Evolutionary conservation across 2,329 filamentous ascomycete species (phyloP).

Genomic region (Dothistroma septosporum): DNA sequence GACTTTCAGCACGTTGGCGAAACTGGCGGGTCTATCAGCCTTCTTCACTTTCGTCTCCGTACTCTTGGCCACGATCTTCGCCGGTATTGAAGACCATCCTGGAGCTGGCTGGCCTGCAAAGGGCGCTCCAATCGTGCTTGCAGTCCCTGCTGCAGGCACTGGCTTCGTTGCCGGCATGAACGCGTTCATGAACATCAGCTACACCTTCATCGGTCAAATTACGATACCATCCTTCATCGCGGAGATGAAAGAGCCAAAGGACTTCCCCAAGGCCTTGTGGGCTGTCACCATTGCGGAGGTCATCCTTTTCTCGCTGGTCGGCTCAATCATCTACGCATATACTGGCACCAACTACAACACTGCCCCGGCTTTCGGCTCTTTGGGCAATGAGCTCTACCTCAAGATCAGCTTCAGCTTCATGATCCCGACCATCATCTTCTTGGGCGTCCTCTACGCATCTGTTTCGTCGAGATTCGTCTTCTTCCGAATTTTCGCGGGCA

Average conservation of each 20-base stretch:
- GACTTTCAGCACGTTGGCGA: slow-evolving; percentile 76
- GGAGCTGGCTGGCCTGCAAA: slow-evolving; percentile 44
- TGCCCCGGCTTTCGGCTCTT: slow-evolving; percentile 78
- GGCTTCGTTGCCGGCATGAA: slow-evolving; percentile 79
- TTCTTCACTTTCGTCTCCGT: slow-evolving; percentile 89
- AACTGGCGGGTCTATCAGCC: slow-evolving; percentile 73
- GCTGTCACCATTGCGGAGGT: slow-evolving; percentile 85
- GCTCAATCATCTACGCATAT: slow-evolving; percentile 77
- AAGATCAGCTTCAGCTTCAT: slow-evolving; percentile 92
- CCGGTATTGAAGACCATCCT: slow-evolving; percentile 70
- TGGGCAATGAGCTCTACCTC: slow-evolving; percentile 70
- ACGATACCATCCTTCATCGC: slow-evolving; percentile 92
- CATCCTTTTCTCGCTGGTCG: slow-evolving; percentile 78
- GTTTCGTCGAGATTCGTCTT: slow-evolving; percentile 88
- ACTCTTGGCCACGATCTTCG: slow-evolving; percentile 75
- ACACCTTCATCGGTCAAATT: slow-evolving; percentile 94
- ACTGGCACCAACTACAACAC: slow-evolving; percentile 87
- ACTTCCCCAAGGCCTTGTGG: slow-evolving; percentile 92
- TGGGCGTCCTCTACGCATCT: slow-evolving; percentile 85
- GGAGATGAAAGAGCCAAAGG: slow-evolving; percentile 76
- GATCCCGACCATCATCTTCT: slow-evolving; percentile 89
- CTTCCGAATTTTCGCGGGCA: slow-evolving; percentile 78
- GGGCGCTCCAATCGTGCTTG: slow-evolving; percentile 65
- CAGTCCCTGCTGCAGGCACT: slow-evolving; percentile 64
- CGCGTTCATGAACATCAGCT: slow-evolving; percentile 91